A percentile compares a stretch with the other conserved stretches of the same genome.
These are phyloP conservation scores for Macrocybe gigantea DNA, from an alignment of 768 basidiomycete species.

Conservation along the genomic window DNA sequence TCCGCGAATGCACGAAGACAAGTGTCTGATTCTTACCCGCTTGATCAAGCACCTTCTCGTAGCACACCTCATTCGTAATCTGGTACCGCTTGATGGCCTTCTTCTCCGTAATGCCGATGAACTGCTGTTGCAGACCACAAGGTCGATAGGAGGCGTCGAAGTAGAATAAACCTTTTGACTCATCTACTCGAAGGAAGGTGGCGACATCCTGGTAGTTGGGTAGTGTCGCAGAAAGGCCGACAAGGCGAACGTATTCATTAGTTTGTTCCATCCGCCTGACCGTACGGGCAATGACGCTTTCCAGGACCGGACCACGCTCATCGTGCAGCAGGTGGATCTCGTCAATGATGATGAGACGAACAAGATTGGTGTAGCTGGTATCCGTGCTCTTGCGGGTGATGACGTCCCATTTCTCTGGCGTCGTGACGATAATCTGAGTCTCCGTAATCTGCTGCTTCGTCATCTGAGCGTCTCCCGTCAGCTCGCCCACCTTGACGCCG, in stretches of 20 bases:
- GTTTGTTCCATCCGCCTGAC: constrained; percentile 95
- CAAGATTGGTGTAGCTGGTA: constrained; percentile 94
- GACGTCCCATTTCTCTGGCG: constrained; percentile 99
- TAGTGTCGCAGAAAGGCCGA: constrained; percentile 95
- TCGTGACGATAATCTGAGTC: constrained; percentile 97
- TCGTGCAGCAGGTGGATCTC: constrained; percentile 98
- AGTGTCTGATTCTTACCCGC: constrained; percentile 83
- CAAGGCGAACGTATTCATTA: constrained; percentile 84
- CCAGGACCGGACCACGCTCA: constrained; percentile 95
- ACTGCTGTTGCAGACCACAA: constrained; percentile 93
- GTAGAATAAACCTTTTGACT: constrained; percentile 89
- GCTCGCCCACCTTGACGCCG: constrained; percentile 86
- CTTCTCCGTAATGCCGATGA: constrained; percentile 97
- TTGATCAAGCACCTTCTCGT: constrained; percentile 97
- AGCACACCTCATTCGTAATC: constrained; percentile 98
- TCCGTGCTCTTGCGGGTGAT: constrained; percentile 98
- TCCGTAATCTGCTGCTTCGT: constrained; percentile 96
- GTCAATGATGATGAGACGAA: constrained; percentile 94
- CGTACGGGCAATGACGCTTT: constrained; percentile 84
- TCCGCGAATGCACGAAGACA: constrained; percentile 97
- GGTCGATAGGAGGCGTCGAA: constrained; percentile 94
- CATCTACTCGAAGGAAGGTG: constrained; percentile 92
- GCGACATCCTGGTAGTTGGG: constrained; percentile 99
- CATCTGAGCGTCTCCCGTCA: constrained; percentile 97
- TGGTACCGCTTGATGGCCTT: constrained; percentile 99